Evolutionary conservation across 2,329 filamentous ascomycete species (phyloP), one percentile per base, ranked within the genome.

Genomic region (Macroventuria anomochaeta): DNA sequence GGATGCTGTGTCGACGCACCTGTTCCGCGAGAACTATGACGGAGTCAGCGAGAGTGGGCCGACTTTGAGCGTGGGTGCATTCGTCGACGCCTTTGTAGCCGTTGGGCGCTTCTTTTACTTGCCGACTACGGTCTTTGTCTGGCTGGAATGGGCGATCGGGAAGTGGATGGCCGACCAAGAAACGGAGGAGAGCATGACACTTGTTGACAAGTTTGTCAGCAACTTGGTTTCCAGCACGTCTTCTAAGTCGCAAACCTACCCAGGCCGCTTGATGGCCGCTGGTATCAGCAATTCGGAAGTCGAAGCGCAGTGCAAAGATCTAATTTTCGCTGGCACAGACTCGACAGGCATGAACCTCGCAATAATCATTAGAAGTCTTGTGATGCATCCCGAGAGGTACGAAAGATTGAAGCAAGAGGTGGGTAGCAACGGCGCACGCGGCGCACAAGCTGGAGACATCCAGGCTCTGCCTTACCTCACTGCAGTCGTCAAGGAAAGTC

Each of bases 61-160:
- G 2, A 59, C 31, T 42, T 64, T 57, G 55, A 82, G 55, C 75
- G 76, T 49, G 74, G 80, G n/a, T 75, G 75, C 38, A 0, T 84
- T 84, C 61, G 81, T 85, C 11, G 79, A 85, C 63, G 75, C 78
- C 2, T 81, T 83, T 58, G 82, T 85, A 2, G 81, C 78, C 4
- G 78, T 84, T 6, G 81, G 81, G 0, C 72, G 80, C 3, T 83
- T 84, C 62, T 84, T 82, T 64, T 83, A 83, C 58, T 63, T 85
- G 1, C 80, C 80, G 1, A 77, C 72, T 20, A 67, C 57, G 37
- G 60, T 74, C 3, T 80, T 81, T 52, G 51, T 70, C 11, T 63
- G 72, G 12, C 57, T 79, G 18, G 77, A 80, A 31, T 75, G 72
- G 54, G 58, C 61, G 13, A 53, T 72, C 1, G 62, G 69, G 8